Percentiles rank a stretch among this genome's conserved stretches.
These are phyloP conservation scores for Fusarium keratoplasticum DNA, from an alignment of 2,329 filamentous ascomycete species.

Conservation along the genomic window DNA sequence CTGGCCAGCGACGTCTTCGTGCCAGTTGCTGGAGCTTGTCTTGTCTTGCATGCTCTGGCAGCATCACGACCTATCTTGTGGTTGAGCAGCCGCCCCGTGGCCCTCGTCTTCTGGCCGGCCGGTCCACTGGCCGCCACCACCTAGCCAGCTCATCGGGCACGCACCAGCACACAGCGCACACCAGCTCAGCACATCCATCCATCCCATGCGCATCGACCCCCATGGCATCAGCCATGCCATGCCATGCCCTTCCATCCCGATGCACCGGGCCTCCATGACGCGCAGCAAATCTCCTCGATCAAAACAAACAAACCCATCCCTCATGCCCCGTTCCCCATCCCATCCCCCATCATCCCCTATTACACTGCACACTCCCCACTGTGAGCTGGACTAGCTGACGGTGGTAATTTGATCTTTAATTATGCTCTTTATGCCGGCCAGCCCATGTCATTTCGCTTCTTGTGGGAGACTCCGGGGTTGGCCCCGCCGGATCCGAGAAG, in stretches of 20 bases:
- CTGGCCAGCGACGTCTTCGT: slow-evolving; percentile 11
- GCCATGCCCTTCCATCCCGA: slow-evolving; percentile 29
- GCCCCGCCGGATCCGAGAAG: slow-evolving; percentile 36
- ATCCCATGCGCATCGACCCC: slow-evolving; percentile 16
- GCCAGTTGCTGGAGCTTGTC: slow-evolving; percentile 13
- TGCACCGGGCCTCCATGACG: slow-evolving; percentile 38
- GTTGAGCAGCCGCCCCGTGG: slow-evolving; percentile 27
- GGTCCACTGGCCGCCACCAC: slow-evolving; percentile 12
- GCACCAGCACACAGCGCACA: slow-evolving; percentile 19
- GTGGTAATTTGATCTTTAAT: slow-evolving; percentile 46
- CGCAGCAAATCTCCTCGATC: slow-evolving; percentile 44
- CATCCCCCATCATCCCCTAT: slow-evolving; percentile 31
- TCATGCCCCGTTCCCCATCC: neutral
- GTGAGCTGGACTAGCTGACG: slow-evolving; percentile 33
- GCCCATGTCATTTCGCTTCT: slow-evolving; percentile 49
- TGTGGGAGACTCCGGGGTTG: slow-evolving; percentile 44
- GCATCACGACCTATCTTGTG: neutral
- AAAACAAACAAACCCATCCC: slow-evolving; percentile 46
- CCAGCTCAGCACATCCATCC: slow-evolving; percentile 19
- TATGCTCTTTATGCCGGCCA: slow-evolving; percentile 45
- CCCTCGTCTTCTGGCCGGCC: slow-evolving; percentile 25
- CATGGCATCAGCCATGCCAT: slow-evolving; percentile 20
- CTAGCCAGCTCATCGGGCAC: slow-evolving; percentile 35
- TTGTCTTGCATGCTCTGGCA: neutral
- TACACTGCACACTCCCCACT: slow-evolving; percentile 40